Percentiles rank a stretch among this genome's conserved stretches.
Evolutionary conservation across 2,329 filamentous ascomycete genomes (phyloP).

Genomic region (Xylaria sp.): DNA sequence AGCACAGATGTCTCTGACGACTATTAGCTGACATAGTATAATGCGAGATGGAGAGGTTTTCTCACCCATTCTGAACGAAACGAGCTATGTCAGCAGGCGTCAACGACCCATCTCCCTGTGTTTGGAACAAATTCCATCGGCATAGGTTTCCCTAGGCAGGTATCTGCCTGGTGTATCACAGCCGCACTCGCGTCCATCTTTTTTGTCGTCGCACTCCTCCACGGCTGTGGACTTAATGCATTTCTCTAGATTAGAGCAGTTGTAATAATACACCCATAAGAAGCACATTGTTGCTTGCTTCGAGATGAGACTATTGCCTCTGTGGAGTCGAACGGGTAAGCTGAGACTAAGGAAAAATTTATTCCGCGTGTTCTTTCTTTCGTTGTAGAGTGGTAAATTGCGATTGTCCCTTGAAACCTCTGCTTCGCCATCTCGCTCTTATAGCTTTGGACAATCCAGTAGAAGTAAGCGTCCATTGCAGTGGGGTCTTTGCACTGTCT

Average conservation of each 20-base stretch:
- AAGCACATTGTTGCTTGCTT: conserved; percentile 17
- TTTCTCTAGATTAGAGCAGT: conserved; percentile 13
- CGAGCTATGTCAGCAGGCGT: background rate
- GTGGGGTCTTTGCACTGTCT: background rate
- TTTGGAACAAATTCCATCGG: conserved; percentile 8
- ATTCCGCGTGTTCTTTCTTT: background rate
- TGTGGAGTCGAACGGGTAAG: background rate
- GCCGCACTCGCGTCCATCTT: background rate
- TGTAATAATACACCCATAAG: conserved; percentile 7
- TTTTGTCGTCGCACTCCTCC: background rate
- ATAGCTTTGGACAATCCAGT: conserved; percentile 2
- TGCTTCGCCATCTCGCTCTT: background rate
- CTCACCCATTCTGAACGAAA: background rate
- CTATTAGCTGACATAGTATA: background rate
- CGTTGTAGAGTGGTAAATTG: background rate
- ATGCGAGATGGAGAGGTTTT: no score
- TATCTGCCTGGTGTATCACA: conserved; percentile 7
- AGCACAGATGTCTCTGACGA: background rate
- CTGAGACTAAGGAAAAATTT: background rate
- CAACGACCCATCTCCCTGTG: conserved; percentile 17
- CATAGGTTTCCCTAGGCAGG: conserved; percentile 11
- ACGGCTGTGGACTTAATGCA: conserved; percentile 7
- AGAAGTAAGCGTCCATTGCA: background rate
- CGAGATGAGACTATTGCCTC: background rate
- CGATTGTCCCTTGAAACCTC: background rate